phyloP scores from a whole-genome alignment of 208 protist genomes.

The Leishmania aethiopica region DNA sequence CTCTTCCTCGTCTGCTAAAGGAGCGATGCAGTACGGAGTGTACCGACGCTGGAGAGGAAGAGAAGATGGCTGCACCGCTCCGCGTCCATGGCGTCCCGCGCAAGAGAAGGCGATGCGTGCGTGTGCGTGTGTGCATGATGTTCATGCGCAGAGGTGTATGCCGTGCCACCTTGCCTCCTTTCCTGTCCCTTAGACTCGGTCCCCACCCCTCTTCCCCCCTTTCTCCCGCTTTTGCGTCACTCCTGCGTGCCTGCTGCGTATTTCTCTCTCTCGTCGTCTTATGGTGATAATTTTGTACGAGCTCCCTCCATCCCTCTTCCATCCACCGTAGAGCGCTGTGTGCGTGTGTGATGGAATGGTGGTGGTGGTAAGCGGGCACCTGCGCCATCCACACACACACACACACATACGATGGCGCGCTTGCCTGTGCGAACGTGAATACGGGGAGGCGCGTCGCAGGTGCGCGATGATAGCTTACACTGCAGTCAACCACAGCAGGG shows the following conservation, averaged over 20 bases:
- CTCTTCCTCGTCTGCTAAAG: background rate
- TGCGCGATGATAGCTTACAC: background rate
- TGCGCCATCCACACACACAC: background rate
- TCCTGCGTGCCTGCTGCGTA: background rate
- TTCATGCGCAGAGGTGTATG: background rate
- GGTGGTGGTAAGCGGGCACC: background rate
- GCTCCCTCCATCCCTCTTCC: background rate
- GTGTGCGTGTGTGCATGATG: background rate
- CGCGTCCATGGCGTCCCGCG: background rate
- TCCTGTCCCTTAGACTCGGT: background rate
- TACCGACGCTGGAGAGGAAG: background rate
- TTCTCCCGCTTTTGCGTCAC: background rate
- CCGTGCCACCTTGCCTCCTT: background rate
- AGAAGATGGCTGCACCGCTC: background rate
- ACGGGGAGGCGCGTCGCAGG: background rate
- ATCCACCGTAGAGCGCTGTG: background rate
- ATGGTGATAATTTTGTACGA: background rate
- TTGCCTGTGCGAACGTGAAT: background rate
- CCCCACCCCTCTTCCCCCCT: background rate
- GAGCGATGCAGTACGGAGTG: background rate
- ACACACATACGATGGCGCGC: background rate
- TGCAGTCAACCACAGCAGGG: background rate
- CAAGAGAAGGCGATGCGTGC: background rate
- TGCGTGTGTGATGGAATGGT: background rate
- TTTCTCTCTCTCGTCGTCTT: background rate